Evolutionary conservation across 75 land plant genomes (phyloP).

Genomic region (Selaginella moellendorffii): DNA sequence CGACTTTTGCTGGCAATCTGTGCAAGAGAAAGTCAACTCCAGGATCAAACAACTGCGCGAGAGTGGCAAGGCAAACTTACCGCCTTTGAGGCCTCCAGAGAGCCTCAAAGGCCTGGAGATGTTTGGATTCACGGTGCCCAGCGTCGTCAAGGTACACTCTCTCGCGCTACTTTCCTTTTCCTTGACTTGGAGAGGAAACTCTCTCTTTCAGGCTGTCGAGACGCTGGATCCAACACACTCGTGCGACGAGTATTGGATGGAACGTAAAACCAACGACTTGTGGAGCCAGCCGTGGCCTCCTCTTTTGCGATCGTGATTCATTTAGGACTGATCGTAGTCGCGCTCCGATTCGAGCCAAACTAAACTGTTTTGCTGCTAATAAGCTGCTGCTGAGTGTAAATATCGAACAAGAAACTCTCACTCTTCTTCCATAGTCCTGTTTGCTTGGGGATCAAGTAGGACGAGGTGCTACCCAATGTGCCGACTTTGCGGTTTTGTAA

Average conservation of each 20-base stretch:
- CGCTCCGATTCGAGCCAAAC: too few relatives aligned
- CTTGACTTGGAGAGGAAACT: background rate
- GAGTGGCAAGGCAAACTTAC: slow-evolving; percentile 37
- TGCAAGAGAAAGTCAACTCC: slow-evolving; percentile 70
- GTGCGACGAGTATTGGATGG: slow-evolving; percentile 55
- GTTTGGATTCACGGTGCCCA: slow-evolving; percentile 68
- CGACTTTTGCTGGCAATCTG: slow-evolving; percentile 81
- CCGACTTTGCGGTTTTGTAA: too few relatives aligned
- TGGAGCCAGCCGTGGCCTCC: too few relatives aligned
- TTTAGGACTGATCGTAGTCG: too few relatives aligned
- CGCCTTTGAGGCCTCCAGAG: slow-evolving; percentile 68
- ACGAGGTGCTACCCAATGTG: too few relatives aligned
- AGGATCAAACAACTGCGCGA: slow-evolving; percentile 45
- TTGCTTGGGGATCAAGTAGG: too few relatives aligned
- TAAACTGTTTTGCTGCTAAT: too few relatives aligned
- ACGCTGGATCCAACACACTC: slow-evolving; percentile 40
- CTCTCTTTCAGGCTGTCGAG: slow-evolving; percentile 52
- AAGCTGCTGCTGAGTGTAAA: too few relatives aligned
- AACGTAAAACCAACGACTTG: too few relatives aligned
- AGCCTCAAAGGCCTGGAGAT: slow-evolving; percentile 67
- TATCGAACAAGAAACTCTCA: too few relatives aligned
- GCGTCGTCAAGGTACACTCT: slow-evolving; percentile 52
- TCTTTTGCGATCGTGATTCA: too few relatives aligned
- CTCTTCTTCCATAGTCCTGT: too few relatives aligned
- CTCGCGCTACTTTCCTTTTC: background rate